Percentiles rank a stretch among this genome's conserved stretches.
phyloP scores from a whole-genome alignment of 2,329 filamentous ascomycete species.

The Alternaria sp. region DNA sequence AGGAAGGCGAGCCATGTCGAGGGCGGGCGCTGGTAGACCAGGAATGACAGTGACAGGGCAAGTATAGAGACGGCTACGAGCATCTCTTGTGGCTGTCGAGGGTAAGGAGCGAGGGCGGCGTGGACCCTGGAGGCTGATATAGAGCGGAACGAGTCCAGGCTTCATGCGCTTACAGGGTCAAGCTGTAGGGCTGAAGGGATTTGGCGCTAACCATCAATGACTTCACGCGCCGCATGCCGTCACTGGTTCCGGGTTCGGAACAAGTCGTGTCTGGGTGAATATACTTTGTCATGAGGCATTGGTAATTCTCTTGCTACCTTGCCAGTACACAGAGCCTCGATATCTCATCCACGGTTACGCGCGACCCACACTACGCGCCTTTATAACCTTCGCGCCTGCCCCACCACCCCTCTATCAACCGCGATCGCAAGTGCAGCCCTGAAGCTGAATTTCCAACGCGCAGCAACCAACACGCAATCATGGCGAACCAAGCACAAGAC shows the following conservation, averaged over 20 bases:
- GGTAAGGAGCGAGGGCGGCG: constrained; percentile 13
- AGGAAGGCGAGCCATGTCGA: constrained; percentile 45
- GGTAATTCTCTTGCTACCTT: accelerated
- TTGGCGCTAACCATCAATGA: constrained; percentile 21
- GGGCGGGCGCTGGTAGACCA: constrained; percentile 48
- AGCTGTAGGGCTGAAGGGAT: constrained; percentile 24
- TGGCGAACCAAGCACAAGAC: constrained; percentile 30
- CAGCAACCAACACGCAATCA: constrained; percentile 18
- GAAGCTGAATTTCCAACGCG: constrained; percentile 4
- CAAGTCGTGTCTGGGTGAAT: not conserved
- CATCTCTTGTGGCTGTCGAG: constrained; percentile 44
- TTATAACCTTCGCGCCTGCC: constrained; percentile 23
- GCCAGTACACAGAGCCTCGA: not conserved
- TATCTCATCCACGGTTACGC: not conserved
- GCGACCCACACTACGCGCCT: constrained; percentile 10
- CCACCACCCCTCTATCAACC: constrained; percentile 41
- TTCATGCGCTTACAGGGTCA: constrained; percentile 14
- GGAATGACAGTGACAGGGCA: constrained; percentile 47
- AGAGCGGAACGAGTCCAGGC: constrained; percentile 12
- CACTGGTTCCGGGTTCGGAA: constrained; percentile 4
- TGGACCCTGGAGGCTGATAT: constrained; percentile 24
- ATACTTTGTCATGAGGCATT: not conserved
- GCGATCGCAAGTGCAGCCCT: constrained; percentile 19
- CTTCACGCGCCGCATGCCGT: constrained; percentile 24
- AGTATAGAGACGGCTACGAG: constrained; percentile 50